phyloP scores from a whole-genome alignment of 805 yeast genomes.

The Ogataea saltuana region DNA sequence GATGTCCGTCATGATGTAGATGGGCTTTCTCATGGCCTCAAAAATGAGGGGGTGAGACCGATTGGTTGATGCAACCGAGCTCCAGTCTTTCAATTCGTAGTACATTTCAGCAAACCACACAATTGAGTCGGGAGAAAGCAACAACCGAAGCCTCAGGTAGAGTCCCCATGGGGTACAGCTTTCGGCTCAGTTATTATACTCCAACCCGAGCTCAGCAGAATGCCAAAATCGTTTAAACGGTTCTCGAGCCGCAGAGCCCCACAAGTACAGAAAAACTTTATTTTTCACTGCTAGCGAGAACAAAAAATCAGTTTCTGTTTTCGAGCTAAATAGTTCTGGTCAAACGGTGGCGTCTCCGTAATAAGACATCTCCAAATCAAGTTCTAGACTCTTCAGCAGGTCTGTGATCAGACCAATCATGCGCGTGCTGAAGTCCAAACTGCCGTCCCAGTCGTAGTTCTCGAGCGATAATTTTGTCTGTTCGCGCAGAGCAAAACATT shows the following conservation, averaged over 20 bases:
- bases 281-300: not conserved
- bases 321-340: no score
- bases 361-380: not conserved
- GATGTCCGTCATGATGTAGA: slow-evolving; percentile 18
- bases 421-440: slow-evolving; percentile 10
- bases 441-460: slow-evolving; percentile 14
- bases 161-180: no score
- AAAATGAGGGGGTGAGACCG: slow-evolving; percentile 30
- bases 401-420: slow-evolving; percentile 7
- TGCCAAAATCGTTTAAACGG: not conserved
- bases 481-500: slow-evolving; percentile 22
- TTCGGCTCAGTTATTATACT: not conserved
- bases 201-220: slow-evolving; percentile 8
- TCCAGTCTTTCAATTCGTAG: slow-evolving; percentile 25
- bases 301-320: not conserved
- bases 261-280: not conserved
- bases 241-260: slow-evolving; percentile 9
- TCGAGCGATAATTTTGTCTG: slow-evolving; percentile 9
- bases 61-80: slow-evolving; percentile 23
- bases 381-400: slow-evolving; percentile 9
- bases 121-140: not conserved
- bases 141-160: not conserved
- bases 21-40: slow-evolving; percentile 20
- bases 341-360: not conserved
- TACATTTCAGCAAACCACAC: slow-evolving; percentile 12